Evolutionary conservation across 257 asterid species (phyloP), one percentile per base, ranked within the genome.

Genomic region (Rhazya stricta): DNA sequence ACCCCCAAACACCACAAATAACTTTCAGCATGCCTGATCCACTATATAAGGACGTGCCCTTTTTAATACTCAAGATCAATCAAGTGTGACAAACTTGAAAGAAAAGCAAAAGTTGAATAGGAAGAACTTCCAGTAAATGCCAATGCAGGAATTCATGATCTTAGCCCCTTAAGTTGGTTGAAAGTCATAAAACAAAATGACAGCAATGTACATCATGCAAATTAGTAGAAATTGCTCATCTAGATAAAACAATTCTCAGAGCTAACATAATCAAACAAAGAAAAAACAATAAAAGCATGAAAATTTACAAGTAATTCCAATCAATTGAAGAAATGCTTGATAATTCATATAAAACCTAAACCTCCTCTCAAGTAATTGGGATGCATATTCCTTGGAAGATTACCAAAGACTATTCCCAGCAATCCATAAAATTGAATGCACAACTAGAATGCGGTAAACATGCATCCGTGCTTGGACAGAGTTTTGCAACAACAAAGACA

Each of bases 281-380:
- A 42, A n/a, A 43, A 42, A 5, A 13, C 5, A 16, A 25, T 18
- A 12, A 21, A 45, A 43, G 65, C 39, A 43, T 30, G 4, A 32
- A 69, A 27, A 1, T 0, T 46, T 34, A 27, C 43, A 7, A 18
- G 23, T n/a, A 45, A 69, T 5, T 29, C 46, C 36, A 23, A 29
- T 5, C 25, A 69, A n/a, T 46, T 46, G 0, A 21, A 27, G 60
- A 45, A 61, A 69, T 27, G 60, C 34, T 15, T 45, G 29, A 27
- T 16, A 69, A 18, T 6, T 69, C 16, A 45, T 13, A 23, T 39
- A n/a, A 23, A 68, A 43, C 11, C 32, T 27, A 25, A 68, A 43
- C 73, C n/a, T 25, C 73, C 46, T 69, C 43, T 16, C 74, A 46
- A 45, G 29, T 25, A 69, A 30, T 46, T 69, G 50, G 54, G 43